A percentile compares a stretch with the other conserved stretches of the same genome.
These are phyloP conservation scores for Populus tremula DNA, from an alignment of 345 rosid genomes.

Conservation along the genomic window DNA sequence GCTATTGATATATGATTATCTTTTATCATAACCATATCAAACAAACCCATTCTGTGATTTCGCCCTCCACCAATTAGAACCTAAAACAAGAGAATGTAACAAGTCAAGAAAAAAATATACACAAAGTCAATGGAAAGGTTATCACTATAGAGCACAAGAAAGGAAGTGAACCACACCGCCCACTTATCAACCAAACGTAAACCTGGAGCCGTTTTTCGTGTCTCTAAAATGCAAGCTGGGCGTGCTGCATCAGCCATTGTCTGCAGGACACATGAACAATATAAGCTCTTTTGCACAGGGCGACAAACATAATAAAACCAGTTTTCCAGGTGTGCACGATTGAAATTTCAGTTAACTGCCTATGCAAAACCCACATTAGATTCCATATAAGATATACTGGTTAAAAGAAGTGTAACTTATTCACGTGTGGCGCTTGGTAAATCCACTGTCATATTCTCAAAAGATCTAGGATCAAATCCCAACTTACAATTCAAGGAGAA, in stretches of 20 bases:
- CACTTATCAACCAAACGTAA: constrained; percentile 91
- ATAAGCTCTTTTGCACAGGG: neutral
- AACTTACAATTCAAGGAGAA: neutral
- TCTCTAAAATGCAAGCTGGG: constrained; percentile 87
- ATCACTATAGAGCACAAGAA: constrained; percentile 6
- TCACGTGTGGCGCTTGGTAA: neutral
- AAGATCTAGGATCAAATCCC: neutral
- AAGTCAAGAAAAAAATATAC: constrained; percentile 27
- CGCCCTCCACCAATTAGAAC: constrained; percentile 92
- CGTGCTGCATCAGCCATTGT: constrained; percentile 91
- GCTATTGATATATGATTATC: constrained; percentile 97
- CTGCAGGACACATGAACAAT: constrained; percentile 39
- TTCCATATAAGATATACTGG: neutral
- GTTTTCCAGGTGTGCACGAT: constrained; percentile 2
- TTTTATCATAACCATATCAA: constrained; percentile 97
- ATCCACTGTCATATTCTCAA: neutral
- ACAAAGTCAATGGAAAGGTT: constrained; percentile 3
- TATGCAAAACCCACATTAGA: neutral
- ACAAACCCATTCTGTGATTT: constrained; percentile 93
- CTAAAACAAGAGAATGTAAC: constrained; percentile 38
- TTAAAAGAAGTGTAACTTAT: neutral
- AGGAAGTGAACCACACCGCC: constrained; percentile 62
- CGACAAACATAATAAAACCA: neutral
- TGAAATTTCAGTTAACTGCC: neutral
- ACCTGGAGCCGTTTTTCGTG: constrained; percentile 93